A percentile compares a stretch with the other conserved stretches of the same genome.
These are phyloP conservation scores for Pelargonium cotyledonis DNA, from an alignment of 441 rosid genomes.

Conservation along the genomic window DNA sequence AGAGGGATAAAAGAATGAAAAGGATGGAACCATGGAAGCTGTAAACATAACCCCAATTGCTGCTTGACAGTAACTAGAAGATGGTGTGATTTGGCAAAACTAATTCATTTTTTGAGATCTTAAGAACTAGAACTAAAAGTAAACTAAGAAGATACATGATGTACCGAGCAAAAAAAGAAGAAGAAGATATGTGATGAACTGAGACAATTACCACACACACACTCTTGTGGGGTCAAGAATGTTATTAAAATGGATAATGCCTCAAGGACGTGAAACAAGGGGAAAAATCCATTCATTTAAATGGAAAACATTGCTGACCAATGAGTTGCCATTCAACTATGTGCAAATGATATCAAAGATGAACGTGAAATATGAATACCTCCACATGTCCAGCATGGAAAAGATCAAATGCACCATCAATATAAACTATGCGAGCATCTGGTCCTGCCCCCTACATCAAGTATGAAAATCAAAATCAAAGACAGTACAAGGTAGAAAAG, in stretches of 20 bases:
- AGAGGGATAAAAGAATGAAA: background rate
- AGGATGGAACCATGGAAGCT: background rate
- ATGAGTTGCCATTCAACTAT: background rate
- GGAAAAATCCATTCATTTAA: background rate
- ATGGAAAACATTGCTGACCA: background rate
- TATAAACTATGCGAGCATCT: conserved; percentile 72
- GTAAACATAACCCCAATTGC: background rate
- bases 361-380: conserved; percentile 35
- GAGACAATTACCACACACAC: background rate
- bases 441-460: conserved; percentile 71
- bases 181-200: background rate
- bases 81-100: background rate
- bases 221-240: background rate
- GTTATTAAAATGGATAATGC: background rate
- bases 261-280: background rate
- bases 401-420: conserved; percentile 44
- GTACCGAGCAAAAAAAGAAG: too few relatives aligned
- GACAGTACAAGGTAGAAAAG: background rate
- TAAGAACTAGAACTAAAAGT: background rate
- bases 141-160: background rate
- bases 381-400: conserved; percentile 99
- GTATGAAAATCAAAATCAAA: background rate
- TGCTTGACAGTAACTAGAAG: background rate
- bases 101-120: background rate
- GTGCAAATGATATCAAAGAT: background rate